Evolutionary conservation across 2,329 filamentous ascomycete genomes (phyloP), one percentile per base, ranked within the genome.

Genomic region (Phialemoniopsis sp.): DNA sequence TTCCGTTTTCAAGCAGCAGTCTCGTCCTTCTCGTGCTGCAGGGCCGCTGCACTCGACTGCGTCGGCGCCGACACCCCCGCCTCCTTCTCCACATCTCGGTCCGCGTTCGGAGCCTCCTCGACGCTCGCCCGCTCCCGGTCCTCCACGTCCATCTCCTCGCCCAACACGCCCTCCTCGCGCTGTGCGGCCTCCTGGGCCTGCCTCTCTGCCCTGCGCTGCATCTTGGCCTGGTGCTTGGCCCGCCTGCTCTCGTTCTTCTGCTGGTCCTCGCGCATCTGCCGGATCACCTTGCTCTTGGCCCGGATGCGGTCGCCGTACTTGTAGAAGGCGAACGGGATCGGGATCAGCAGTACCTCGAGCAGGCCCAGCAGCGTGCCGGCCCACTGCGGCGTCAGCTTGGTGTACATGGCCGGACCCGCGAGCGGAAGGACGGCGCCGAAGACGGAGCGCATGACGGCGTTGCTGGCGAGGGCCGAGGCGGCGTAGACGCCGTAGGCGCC

Each of bases 261-360:
- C 42, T 52, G 51, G 30, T 67, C 66, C 41, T 66, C 64, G 14
- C 64, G 52, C 58, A 71, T 64, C 49, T 55, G 47, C 34, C 55
- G 52, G 29, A 71, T 68, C 19, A 76, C 55, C 3, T 63, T 63
- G 39, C 71, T 76, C 43, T 54, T 62, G 2, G 60, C 62, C 3
- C 74, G 58, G 33, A 79, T 76, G 36, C 52, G 51, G 17, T 66
- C 64, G 3, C 75, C 75, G 46, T 70, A 76, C 28, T 60, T 62
- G 42, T 87, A 89, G 51, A 91, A 90, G 2, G 85, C 67, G 41
- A 88, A 72, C 0, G 87, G 87, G 37, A 90, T 89, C 0, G 87
- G 86, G 14, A 89, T 81, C 49, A 88, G 72, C 2, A 69, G 60
- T 9, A 85, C 75, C 56, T 89, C 85, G 5, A 90, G 59, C 37